Percentiles rank a stretch among this genome's conserved stretches.
Conservation (phyloP, 1,284 basidiomycete genomes). For the Gomphus bonarii region DNA sequence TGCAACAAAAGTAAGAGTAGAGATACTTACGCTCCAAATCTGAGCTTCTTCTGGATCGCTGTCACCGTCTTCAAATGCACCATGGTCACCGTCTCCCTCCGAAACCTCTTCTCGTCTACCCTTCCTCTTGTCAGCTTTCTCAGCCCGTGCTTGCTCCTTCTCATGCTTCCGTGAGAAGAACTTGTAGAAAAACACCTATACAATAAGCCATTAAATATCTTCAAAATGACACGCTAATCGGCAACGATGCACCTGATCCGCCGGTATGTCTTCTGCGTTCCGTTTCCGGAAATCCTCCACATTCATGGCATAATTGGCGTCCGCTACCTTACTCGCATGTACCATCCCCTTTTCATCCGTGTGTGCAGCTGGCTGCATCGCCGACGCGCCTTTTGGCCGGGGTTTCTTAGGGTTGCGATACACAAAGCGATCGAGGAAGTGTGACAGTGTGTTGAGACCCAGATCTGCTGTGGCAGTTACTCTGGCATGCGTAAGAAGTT, state of each 20-base stretch:
- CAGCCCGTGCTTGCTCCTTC: conserved; percentile 36
- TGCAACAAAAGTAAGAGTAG: neutral
- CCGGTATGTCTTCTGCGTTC: conserved; percentile 68
- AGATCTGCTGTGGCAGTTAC: conserved; percentile 83
- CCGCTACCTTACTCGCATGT: conserved; percentile 56
- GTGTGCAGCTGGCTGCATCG: conserved; percentile 91
- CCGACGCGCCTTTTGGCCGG: conserved; percentile 66
- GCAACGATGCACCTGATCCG: conserved; percentile 65
- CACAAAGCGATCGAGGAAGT: conserved; percentile 84
- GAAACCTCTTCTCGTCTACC: conserved; percentile 26
- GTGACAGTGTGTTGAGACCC: conserved; percentile 85
- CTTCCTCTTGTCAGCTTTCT: conserved; percentile 35
- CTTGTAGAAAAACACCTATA: conserved; percentile 56
- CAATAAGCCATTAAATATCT: neutral
- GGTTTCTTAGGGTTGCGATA: conserved; percentile 94
- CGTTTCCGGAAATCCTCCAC: conserved; percentile 72
- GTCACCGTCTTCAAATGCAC: conserved; percentile 22
- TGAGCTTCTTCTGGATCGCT: conserved; percentile 53
- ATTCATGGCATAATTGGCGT: conserved; percentile 52
- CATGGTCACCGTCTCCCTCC: conserved; percentile 20
- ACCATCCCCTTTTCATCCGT: conserved; percentile 47
- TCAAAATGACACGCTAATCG: conserved; percentile 1
- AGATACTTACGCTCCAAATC: conserved; percentile 69
- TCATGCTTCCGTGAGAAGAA: conserved; percentile 57
- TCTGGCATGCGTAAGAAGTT: conserved; percentile 47